Evolutionary conservation across 2,329 filamentous ascomycete species (phyloP), one percentile per base, ranked within the genome.

Genomic region (Plectosphaerella cucumerina): DNA sequence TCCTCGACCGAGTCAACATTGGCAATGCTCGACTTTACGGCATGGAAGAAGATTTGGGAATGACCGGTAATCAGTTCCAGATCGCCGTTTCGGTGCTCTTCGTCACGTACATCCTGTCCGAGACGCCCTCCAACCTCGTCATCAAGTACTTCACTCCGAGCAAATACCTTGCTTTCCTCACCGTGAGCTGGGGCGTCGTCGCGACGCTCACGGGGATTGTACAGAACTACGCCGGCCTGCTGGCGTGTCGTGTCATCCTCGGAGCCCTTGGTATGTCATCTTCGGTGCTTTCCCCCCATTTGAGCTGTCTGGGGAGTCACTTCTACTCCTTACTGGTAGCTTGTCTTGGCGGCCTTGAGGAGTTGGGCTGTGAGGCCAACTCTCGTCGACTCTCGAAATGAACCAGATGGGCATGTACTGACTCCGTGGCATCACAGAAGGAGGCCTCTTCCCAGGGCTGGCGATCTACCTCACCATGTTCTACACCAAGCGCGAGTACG

Each of bases 61-160:
- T 62, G 41, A 21, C 20, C n/a, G 74, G 80, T 4, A 42, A 76
- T 42, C 75, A 85, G 59, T 86, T 81, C 58, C 81, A 86, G 60
- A 57, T 58, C 14, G 62, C 61, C 1, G 63, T 65, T 0, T 64
- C 63, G 1, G 54, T 67, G 2, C 55, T 66, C 2, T 70, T 68
- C 48, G 61, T 69, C 2, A 65, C 66, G 1, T 71, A 73, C 49
- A 67, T 71, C 18, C 55, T 65, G 0, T 66, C 66, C 5, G 70
- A 73, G 69, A 68, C 60, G 57, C 78, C 50, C 55, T 80, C 48
- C 3, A 73, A 72, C 55, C 56, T 71, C 12, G 57, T 72, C n/a
- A 62, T 75, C 41, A 69, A 70, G 49, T 58, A 66, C 22, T 57
- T 76, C 49, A 63, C 57, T 0, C 71, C 71, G 0, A 67, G 65